Evolutionary conservation across 2,329 filamentous ascomycete genomes (phyloP).

Genomic region (Fusarium graminum): DNA sequence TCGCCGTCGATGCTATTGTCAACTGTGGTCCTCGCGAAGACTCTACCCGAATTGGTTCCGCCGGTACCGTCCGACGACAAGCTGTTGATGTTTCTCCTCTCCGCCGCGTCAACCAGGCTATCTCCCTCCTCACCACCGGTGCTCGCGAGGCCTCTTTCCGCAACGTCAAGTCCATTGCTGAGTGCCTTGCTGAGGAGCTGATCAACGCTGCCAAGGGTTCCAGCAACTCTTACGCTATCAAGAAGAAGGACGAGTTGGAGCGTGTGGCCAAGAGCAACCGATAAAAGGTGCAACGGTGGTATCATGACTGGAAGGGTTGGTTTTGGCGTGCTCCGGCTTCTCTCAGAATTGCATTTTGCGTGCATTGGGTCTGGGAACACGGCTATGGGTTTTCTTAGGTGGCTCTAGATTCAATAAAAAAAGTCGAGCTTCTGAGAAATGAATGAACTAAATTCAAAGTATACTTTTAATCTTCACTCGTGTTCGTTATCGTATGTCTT

Average conservation of each 20-base stretch:
- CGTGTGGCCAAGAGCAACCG: constrained; percentile 99
- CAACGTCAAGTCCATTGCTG: constrained; percentile 99
- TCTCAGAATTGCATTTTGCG: constrained; percentile 64
- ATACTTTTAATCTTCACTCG: constrained; percentile 18
- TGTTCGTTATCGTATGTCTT: constrained; percentile 7
- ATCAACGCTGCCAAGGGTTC: constrained; percentile 99
- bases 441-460: constrained; percentile 51
- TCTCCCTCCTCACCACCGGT: constrained; percentile 98
- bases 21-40: constrained; percentile 99
- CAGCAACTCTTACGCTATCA: constrained; percentile 99
- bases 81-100: constrained; percentile 99
- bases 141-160: constrained; percentile 99
- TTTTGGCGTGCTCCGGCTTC: constrained; percentile 62
- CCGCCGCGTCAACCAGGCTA: constrained; percentile 99
- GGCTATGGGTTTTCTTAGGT: constrained; percentile 59
- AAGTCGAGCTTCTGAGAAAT: constrained; percentile 58
- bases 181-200: constrained; percentile 99
- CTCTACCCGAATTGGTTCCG: constrained; percentile 98
- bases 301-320: constrained; percentile 57
- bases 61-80: constrained; percentile 99
- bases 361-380: constrained; percentile 61
- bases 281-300: constrained; percentile 73
- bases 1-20: constrained; percentile 99
- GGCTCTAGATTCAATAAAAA: constrained; percentile 61
- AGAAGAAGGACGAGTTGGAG: constrained; percentile 99